Evolutionary conservation across 176 grass and related monocot species (phyloP).

Genomic region (Hordeum vulgare): MorexV3_pseudomolecules_assembly NC_058524.1:82404656-82405155

Average conservation of each 20-base stretch:
- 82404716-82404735: neutral
- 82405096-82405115: neutral
- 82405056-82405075: conserved; percentile 44
- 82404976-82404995: conserved; percentile 87
- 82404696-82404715: neutral
- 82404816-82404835: neutral
- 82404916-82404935: conserved; percentile 4
- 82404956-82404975: neutral
- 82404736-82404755: conserved; percentile 1
- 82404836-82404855: neutral
- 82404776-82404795: neutral
- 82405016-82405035: conserved; percentile 90
- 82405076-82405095: neutral
- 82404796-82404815: neutral
- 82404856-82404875: neutral
- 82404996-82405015: conserved; percentile 95
- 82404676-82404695: neutral
- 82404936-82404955: neutral
- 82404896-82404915: neutral
- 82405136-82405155: neutral
- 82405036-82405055: conserved; percentile 54
- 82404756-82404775: neutral
- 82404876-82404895: conserved; percentile 18
- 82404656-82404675: neutral
- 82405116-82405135: neutral